Evolutionary conservation across 345 rosid genomes (phyloP), one percentile per base, ranked within the genome.

Genomic region (Luvunga scandens): DNA sequence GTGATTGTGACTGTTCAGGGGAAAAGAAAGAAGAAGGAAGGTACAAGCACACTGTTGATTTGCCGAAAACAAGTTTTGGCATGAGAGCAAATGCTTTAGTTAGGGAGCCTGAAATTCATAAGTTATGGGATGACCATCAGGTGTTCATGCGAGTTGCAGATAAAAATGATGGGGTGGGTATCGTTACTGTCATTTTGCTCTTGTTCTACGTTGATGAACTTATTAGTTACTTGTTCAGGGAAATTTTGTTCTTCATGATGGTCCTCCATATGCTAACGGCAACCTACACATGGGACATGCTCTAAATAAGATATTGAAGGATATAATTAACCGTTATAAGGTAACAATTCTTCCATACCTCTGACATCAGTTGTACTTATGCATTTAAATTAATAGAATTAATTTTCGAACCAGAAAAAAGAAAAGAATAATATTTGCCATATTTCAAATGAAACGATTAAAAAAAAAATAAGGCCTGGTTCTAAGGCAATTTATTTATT

Each of bases 191-290:
- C 25, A 39, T 77, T 22, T 16, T 69, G 53, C 27, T 22, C 61
- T 4, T 86, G 80, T 72, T 78, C 60, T 77, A 75, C 39, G 39
- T 70, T 7, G 33, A 59, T 67, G 71, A 75, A 76, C 42, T 73
- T 76, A 76, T 84, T 69, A 56, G 61, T 75, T 82, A 25, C 73
- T 81, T 81, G 75, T 71, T 56, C 86, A 95, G 97, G 97, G 86
- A 75, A 88, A 75, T 85, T 95, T 95, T 84, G 89, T 93, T 79
- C 94, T 95, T 81, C 99, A 95, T 81, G 97, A 95, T 86, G 98
- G 98, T 64, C 99, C 99, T 76, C 98, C 98, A 63, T 95, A 95
- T 82, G 99, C 99, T 82, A 95, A 95, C 73, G 99, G 98, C 68
- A 90, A 92, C 59, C 86, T 93, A 18, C 99, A 95, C 72, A 92